Evolutionary conservation across 352 stramenopile species (phyloP).

Genomic region (Phytophthora cajani): DNA sequence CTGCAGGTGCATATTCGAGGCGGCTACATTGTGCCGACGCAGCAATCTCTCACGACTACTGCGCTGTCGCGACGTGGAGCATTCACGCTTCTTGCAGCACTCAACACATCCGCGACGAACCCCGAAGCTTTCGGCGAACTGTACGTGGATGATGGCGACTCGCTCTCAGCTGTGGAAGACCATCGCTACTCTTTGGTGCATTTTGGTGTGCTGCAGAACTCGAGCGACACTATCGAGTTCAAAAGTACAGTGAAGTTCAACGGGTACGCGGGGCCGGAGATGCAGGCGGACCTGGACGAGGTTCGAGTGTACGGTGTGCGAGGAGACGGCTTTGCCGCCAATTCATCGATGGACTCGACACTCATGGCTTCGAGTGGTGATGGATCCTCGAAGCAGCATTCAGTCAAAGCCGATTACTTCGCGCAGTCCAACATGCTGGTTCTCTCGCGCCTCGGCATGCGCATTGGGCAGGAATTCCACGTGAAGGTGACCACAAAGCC

Average conservation of each 20-base stretch:
- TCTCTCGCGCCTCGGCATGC: conserved; percentile 48
- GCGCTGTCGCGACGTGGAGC: conserved; percentile 57
- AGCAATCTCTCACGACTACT: conserved; percentile 63
- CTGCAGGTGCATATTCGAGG: conserved; percentile 75
- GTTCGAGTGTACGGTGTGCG: conserved; percentile 68
- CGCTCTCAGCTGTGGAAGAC: conserved; percentile 64
- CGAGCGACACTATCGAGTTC: conserved; percentile 50
- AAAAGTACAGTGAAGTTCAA: conserved; percentile 39
- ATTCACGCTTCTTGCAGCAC: conserved; percentile 63
- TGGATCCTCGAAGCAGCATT: conserved; percentile 1
- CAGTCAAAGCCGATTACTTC: conserved; percentile 69
- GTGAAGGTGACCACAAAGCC: conserved; percentile 43
- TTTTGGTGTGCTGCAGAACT: conserved; percentile 50
- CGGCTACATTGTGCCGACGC: conserved; percentile 67
- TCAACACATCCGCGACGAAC: conserved; percentile 34
- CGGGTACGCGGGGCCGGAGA: conserved; percentile 76
- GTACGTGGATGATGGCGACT: conserved; percentile 82
- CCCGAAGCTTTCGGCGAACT: conserved; percentile 57
- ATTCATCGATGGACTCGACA: conserved; percentile 59
- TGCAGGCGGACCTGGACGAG: conserved; percentile 56
- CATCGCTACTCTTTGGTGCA: conserved; percentile 58
- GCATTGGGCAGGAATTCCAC: conserved; percentile 59
- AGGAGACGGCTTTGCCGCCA: conserved; percentile 50
- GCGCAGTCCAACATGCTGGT: conserved; percentile 71
- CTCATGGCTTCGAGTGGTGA: conserved; percentile 19